phyloP scores from a whole-genome alignment of 176 grass and related monocot species.

The Aechmea fasciata region DNA sequence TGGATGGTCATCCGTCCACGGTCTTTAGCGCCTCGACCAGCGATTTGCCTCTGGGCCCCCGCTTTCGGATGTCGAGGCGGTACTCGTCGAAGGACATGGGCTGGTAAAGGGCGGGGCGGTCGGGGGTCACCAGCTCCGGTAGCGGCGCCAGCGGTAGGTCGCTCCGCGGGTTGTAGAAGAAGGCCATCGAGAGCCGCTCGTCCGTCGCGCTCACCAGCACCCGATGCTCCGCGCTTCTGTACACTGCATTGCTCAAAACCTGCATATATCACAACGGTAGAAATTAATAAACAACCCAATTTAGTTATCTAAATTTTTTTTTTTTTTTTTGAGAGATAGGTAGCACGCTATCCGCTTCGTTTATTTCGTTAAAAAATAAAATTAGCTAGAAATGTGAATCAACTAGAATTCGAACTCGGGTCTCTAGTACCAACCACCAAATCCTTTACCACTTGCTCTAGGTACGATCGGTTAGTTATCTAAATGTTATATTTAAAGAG shows the following conservation, averaged over 20 bases:
- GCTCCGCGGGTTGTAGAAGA: constrained; percentile 74
- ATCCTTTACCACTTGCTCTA: too few species aligned
- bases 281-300: not conserved
- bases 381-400: too few species aligned
- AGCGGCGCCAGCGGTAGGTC: constrained; percentile 52
- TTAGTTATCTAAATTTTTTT: too few species aligned
- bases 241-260: constrained; percentile 62
- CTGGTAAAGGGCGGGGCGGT: constrained; percentile 36
- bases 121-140: constrained; percentile 38
- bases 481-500: too few species aligned
- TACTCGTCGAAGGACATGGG: constrained; percentile 82
- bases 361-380: too few species aligned
- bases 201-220: constrained; percentile 47
- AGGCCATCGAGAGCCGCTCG: constrained; percentile 63
- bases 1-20: not conserved
- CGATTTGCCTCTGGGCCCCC: constrained; percentile 43
- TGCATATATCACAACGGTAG: constrained; percentile 8
- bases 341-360: too few species aligned
- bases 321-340: too few species aligned
- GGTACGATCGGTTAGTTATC: too few species aligned
- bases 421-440: too few species aligned
- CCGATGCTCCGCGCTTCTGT: constrained; percentile 79
- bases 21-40: constrained; percentile 49
- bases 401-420: too few species aligned
- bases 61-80: constrained; percentile 55